Evolutionary conservation across 768 basidiomycete species (phyloP), one percentile per base, ranked within the genome.

Genomic region (Termitomyces eurrhizus): DNA sequence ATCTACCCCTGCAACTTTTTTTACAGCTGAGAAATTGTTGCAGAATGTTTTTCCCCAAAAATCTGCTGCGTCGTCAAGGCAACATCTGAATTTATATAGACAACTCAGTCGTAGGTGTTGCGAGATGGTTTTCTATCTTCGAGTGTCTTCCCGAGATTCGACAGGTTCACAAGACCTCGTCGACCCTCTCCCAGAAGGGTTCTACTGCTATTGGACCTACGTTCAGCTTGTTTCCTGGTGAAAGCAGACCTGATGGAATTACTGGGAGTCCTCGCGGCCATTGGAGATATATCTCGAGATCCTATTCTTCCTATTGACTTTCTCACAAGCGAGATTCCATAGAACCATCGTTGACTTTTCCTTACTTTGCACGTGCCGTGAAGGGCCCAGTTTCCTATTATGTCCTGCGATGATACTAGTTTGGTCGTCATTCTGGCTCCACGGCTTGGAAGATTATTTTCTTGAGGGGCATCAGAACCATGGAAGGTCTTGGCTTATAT

Each of bases 401-500:
- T 24, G 56, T 63, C 45, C 52, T 60, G 7, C 52, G 52, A 14
- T 58, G 60, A 12, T 52, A 55, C 33, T 58, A 63, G 29, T 63
- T 63, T 21, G 62, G 58, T 36, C 62, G 57, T 53, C 57, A 50
- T 32, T 57, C 51, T 7, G 52, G 60, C 55, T 60, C 39, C 56
- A 63, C 26, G 24, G 18, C 8, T 35, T 57, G 26, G 16, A 48
- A 9, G 58, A 60, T 46, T 54, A 39, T 35, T 35, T 32, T 42
- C 52, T 59, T 12, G 55, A 63, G 24, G 62, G 59, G n/a, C 58
- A 55, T 7, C 62, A 63, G 36, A 57, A 14, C 4, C 59, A 32
- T 63, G 58, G 58, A 63, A 63, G 44, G 55, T 59, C n/a, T 33
- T 63, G 51, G 54, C n/a, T 14, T 18, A 39, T 36, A 21, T 63